phyloP scores from a whole-genome alignment of 192 early-diverging fungal genomes.

The Hyaloraphidium curvatum region DNA sequence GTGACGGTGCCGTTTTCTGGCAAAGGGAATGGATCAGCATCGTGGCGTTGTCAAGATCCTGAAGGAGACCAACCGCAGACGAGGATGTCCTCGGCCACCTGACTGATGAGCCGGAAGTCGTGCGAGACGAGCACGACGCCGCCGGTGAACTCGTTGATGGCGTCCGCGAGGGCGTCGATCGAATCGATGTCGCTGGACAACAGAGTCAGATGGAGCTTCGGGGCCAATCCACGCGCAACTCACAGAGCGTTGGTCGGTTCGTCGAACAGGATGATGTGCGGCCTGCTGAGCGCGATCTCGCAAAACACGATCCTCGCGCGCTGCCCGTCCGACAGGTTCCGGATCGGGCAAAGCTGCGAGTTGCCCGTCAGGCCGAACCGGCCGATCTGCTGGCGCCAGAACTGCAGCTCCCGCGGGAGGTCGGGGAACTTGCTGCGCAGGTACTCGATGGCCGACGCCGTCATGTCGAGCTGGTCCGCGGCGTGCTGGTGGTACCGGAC shows the following conservation, averaged over 20 bases:
- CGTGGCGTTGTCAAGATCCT: too few relatives aligned
- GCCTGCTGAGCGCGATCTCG: constrained; percentile 65
- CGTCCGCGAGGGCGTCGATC: constrained; percentile 86
- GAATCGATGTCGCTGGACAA: constrained; percentile 58
- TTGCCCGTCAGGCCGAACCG: constrained; percentile 83
- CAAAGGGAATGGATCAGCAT: too few relatives aligned
- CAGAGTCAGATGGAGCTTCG: too few relatives aligned
- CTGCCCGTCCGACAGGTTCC: constrained; percentile 82
- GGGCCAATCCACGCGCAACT: too few relatives aligned
- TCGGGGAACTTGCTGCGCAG: constrained; percentile 36
- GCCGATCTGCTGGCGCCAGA: constrained; percentile 84
- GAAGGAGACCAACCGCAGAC: too few relatives aligned
- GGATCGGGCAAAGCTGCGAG: constrained; percentile 80
- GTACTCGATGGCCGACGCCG: constrained; percentile 75
- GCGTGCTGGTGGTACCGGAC: constrained; percentile 96
- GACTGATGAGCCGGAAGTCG: constrained; percentile 94
- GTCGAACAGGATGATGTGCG: constrained; percentile 91
- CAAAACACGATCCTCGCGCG: constrained; percentile 93
- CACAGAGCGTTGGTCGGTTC: constrained; percentile 99
- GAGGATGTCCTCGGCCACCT: constrained; percentile 90
- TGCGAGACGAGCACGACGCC: constrained; percentile 96
- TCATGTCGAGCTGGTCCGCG: constrained; percentile 83
- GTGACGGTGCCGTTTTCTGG: constrained; percentile 52
- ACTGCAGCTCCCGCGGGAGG: constrained; percentile 9
- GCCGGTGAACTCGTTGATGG: constrained; percentile 85